Evolutionary conservation across 345 rosid genomes (phyloP).

Genomic region (Ceriops tagal): DNA sequence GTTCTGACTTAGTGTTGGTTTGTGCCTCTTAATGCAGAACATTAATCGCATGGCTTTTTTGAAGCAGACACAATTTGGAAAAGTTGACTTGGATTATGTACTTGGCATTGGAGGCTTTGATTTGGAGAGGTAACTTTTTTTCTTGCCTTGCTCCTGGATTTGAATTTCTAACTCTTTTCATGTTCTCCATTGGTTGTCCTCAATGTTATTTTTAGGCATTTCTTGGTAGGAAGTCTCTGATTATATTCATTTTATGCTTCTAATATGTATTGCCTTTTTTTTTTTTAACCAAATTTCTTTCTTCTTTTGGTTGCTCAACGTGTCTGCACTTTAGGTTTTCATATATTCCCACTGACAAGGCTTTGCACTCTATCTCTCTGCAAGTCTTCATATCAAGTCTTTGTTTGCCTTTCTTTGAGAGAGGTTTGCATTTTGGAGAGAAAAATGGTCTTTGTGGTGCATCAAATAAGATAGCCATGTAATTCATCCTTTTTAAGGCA

Average conservation of each 20-base stretch:
- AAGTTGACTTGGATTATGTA: conserved; percentile 92
- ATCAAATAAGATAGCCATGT: too few relatives aligned
- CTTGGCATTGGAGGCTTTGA: conserved; percentile 99
- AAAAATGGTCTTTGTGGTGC: too few relatives aligned
- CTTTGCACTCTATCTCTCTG: too few relatives aligned
- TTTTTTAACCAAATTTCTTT: too few relatives aligned
- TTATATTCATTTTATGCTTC: neutral
- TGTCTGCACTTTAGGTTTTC: too few relatives aligned
- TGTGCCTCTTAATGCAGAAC: conserved; percentile 41
- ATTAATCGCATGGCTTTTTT: conserved; percentile 77
- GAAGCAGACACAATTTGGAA: conserved; percentile 72
- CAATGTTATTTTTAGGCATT: neutral
- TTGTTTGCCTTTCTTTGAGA: too few relatives aligned
- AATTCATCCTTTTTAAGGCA: too few relatives aligned
- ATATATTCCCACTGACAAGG: too few relatives aligned
- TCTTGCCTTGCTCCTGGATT: conserved; percentile 16
- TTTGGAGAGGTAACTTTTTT: conserved; percentile 67
- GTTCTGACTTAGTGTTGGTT: conserved; percentile 11
- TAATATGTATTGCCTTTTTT: too few relatives aligned
- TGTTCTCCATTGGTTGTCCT: neutral
- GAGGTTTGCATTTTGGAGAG: too few relatives aligned
- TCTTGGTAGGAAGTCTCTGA: neutral
- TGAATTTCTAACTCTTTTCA: conserved; percentile 4
- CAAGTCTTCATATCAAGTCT: too few relatives aligned
- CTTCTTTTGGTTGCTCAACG: too few relatives aligned